phyloP scores from a whole-genome alignment of 2,329 filamentous ascomycete species.

The Waltergamsia citrina region DNA sequence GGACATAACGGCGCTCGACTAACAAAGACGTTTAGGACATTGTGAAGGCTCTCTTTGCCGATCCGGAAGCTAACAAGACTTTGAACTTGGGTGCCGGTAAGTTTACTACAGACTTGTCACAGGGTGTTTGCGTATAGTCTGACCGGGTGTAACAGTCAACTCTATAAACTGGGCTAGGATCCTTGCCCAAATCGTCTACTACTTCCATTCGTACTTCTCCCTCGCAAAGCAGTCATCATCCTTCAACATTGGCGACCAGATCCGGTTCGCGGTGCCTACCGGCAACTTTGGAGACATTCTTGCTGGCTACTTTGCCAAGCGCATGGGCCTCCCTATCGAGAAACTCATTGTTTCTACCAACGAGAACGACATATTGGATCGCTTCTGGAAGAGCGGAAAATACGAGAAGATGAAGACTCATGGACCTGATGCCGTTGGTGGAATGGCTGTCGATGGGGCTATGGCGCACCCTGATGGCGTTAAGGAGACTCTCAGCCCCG shows the following conservation, averaged over 20 bases:
- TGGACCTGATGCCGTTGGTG: constrained; percentile 48
- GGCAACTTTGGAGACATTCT: constrained; percentile 97
- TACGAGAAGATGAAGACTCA: constrained; percentile 77
- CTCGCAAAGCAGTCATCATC: constrained; percentile 54
- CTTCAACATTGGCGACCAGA: constrained; percentile 56
- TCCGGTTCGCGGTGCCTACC: constrained; percentile 84
- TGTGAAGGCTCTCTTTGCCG: constrained; percentile 85
- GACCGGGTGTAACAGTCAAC: too few species aligned
- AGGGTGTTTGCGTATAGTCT: too few species aligned
- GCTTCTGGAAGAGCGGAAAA: constrained; percentile 83
- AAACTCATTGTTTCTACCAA: constrained; percentile 92
- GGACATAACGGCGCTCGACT: neutral
- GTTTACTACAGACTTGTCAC: too few species aligned
- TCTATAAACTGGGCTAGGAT: constrained; percentile 96
- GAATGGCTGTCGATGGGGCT: constrained; percentile 52
- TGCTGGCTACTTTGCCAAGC: constrained; percentile 82
- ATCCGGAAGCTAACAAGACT: constrained; percentile 71
- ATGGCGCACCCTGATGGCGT: constrained; percentile 64
- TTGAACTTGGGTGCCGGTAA: constrained; percentile 81
- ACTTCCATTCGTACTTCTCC: constrained; percentile 89
- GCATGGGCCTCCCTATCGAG: constrained; percentile 80
- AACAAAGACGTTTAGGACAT: constrained; percentile 52
- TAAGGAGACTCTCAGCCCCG: constrained; percentile 85
- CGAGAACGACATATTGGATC: constrained; percentile 92
- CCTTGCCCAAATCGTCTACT: constrained; percentile 93